Base-by-base conservation (phyloP, 345 rosid species). In the Eucalyptus globulus region DNA sequence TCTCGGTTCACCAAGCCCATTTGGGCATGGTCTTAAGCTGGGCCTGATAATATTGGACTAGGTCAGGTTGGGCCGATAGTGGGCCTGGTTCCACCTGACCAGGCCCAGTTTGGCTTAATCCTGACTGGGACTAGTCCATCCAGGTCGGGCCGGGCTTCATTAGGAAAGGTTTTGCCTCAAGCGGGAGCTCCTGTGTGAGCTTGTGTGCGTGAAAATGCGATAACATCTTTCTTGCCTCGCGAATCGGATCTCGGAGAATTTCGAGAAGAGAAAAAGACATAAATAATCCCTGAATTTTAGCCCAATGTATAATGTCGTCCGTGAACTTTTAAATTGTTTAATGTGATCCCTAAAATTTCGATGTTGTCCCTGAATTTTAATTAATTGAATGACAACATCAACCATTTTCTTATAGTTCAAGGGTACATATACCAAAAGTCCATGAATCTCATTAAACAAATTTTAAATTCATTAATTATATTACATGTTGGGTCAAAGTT, bases 241-340 rank as follows among this genome's bases (percentile, higher is more conserved):
- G 29, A 58, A 26, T 60, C 6, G 2, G 1, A 3, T 5, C 67
- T 26, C 1, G 0, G 15, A 6, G 14, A 60, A 60, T 0, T 26
- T 11, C 6, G 5, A 56, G 29, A 56, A 22, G 27, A 56, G 62
- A 1, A 56, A 56, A 24, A 56, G 3, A 56, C 13, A 22, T 56
- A 22, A 56, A 56, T 56, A 0, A 22, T 22, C 10, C 12, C 2
- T 56, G 6, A 22, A 56, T 56, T 22, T 56, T 56, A 56, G 0
- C 11, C 2, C 1, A 22, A 9, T 9, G 0, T 9, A 0, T 56
- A 0, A 56, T 24, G 0, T 1, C 6, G 0, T 9, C 4, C 0
- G 0, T 56, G 0, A 56, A 24, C 6, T 24, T 24, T 56, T 56
- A 56, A 4, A 2, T 56, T 24, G 0, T 22, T 56, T 56, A 56